These are phyloP conservation scores for Zymoseptoria crescenta DNA, from an alignment of 2,329 filamentous ascomycete genomes.

Conservation along the genomic window DNA sequence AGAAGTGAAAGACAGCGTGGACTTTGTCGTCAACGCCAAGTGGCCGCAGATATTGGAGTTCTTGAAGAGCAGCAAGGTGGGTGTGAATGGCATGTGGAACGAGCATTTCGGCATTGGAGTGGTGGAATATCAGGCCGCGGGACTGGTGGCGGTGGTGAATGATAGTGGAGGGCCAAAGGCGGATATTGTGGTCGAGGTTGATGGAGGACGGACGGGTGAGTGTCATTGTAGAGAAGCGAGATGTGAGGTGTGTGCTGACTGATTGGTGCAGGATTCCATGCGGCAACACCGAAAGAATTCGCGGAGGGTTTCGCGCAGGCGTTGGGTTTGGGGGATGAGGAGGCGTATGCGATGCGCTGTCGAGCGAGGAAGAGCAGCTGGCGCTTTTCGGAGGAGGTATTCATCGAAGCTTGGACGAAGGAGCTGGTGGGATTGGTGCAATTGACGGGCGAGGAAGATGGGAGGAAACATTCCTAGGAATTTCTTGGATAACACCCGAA, in stretches of 20 bases:
- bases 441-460: slow-evolving; percentile 5
- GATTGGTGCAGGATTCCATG: slow-evolving; percentile 64
- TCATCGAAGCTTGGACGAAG: slow-evolving; percentile 67
- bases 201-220: slow-evolving; percentile 68
- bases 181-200: slow-evolving; percentile 79
- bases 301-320: slow-evolving; percentile 73
- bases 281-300: slow-evolving; percentile 69
- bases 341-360: slow-evolving; percentile 66
- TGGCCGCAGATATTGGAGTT: slow-evolving; percentile 82
- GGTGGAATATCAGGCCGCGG: slow-evolving; percentile 95
- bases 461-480: background rate
- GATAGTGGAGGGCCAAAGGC: slow-evolving; percentile 85
- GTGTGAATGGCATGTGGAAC: slow-evolving; percentile 99
- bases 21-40: slow-evolving; percentile 81
- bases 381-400: slow-evolving; percentile 82
- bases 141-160: slow-evolving; percentile 86
- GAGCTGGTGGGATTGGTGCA: slow-evolving; percentile 66
- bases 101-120: slow-evolving; percentile 98
- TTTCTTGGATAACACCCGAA: background rate
- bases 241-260: slow-evolving; percentile 6
- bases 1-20: slow-evolving; percentile 71
- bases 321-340: slow-evolving; percentile 52
- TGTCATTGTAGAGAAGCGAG: slow-evolving; percentile 13
- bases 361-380: slow-evolving; percentile 70
- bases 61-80: slow-evolving; percentile 68